A percentile compares a stretch with the other conserved stretches of the same genome.
These are phyloP conservation scores for Luvunga scandens DNA, from an alignment of 345 rosid species.

Conservation along the genomic window DNA sequence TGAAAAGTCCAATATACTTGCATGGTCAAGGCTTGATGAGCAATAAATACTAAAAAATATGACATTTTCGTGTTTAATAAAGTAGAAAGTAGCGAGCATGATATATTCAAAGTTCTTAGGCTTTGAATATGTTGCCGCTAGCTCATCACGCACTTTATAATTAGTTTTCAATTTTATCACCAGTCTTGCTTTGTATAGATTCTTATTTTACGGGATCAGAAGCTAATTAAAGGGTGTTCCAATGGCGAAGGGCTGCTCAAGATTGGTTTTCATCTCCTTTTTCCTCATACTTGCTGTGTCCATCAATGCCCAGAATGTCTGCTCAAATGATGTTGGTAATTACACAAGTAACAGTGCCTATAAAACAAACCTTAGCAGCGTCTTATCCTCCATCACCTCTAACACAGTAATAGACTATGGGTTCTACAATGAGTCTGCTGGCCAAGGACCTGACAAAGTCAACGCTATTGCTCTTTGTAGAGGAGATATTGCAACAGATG, in stretches of 20 bases:
- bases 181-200: background rate
- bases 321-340: constrained; percentile 5
- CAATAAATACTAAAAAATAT: background rate
- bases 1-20: background rate
- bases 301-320: constrained; percentile 1
- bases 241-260: constrained; percentile 8
- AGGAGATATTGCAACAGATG: constrained; percentile 20
- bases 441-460: constrained; percentile 8
- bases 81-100: no score
- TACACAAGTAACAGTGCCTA: constrained; percentile 22
- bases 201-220: background rate
- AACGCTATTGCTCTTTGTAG: constrained; percentile 29
- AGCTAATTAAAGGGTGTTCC: background rate
- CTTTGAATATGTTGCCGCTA: background rate
- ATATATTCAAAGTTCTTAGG: no score
- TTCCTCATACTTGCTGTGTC: background rate
- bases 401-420: constrained; percentile 15
- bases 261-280: background rate
- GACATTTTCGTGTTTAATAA: background rate
- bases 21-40: background rate
- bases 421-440: constrained; percentile 27
- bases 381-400: constrained; percentile 26
- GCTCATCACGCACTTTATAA: background rate
- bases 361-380: constrained; percentile 20
- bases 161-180: background rate